Percentiles rank a stretch among this genome's conserved stretches.
Conservation (phyloP, 225 moss, liverwort and hornwort species). For the Polytrichum commune region DNA sequence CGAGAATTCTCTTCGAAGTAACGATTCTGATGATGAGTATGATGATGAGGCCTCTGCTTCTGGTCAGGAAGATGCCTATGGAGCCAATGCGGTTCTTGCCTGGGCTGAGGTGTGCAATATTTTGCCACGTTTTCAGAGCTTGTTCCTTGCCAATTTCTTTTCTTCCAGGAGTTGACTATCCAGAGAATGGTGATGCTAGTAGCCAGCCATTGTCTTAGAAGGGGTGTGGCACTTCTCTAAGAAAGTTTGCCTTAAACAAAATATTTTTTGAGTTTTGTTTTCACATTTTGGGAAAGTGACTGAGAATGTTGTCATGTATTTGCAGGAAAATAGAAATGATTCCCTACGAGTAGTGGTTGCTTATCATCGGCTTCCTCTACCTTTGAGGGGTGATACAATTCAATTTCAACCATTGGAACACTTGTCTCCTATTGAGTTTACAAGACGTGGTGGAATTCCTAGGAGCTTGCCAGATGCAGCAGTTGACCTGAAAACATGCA, state of each 20-base stretch:
- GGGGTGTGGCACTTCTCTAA: no score
- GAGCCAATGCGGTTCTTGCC: constrained; percentile 77
- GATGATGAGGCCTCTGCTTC: constrained; percentile 71
- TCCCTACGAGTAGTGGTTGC: constrained; percentile 82
- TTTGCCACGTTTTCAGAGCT: no score
- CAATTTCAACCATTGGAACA: constrained; percentile 82
- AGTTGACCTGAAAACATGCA: constrained; percentile 43
- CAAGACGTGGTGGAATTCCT: constrained; percentile 37
- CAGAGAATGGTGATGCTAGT: no score
- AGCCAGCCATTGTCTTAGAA: no score
- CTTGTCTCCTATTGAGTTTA: constrained; percentile 61
- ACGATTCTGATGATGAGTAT: constrained; percentile 88
- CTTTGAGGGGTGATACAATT: constrained; percentile 51
- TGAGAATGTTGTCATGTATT: constrained; percentile 7
- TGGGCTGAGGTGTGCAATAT: constrained; percentile 78
- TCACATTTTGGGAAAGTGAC: no score
- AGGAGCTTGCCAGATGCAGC: constrained; percentile 44
- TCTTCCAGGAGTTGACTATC: no score
- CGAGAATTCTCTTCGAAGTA: constrained; percentile 79
- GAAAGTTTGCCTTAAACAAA: no score
- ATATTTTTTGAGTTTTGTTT: no score
- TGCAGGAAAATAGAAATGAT: constrained; percentile 88
- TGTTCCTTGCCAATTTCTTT: no score
- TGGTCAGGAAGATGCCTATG: constrained; percentile 67
- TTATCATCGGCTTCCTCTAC: constrained; percentile 73